These are phyloP conservation scores for Wickerhamomyces chambardii DNA, from an alignment of 805 yeast species.

Conservation along the genomic window DNA sequence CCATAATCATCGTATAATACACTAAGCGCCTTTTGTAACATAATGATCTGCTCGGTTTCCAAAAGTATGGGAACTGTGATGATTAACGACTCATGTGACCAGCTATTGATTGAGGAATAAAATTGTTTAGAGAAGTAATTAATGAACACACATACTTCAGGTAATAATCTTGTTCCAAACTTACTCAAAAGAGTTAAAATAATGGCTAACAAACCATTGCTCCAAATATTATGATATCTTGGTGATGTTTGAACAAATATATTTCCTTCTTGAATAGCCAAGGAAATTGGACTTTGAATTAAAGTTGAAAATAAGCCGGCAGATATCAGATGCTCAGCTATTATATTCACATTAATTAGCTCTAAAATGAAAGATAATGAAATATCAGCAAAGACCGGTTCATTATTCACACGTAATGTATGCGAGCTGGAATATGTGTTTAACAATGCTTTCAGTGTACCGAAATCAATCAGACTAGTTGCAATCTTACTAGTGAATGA, in stretches of 20 bases:
- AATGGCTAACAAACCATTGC: conserved; percentile 70
- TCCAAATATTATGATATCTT: conserved; percentile 72
- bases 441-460: conserved; percentile 52
- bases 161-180: conserved; percentile 53
- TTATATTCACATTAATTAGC: conserved; percentile 45
- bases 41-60: conserved; percentile 61
- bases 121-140: conserved; percentile 60
- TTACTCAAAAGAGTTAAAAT: conserved; percentile 48
- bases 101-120: conserved; percentile 49
- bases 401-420: conserved; percentile 46
- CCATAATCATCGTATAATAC: conserved; percentile 44
- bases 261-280: conserved; percentile 56
- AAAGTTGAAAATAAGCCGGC: conserved; percentile 61
- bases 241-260: conserved; percentile 42
- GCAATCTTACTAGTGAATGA: conserved; percentile 43
- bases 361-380: conserved; percentile 63
- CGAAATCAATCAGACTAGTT: conserved; percentile 41
- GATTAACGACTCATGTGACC: conserved; percentile 53
- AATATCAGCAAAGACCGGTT: conserved; percentile 64
- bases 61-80: conserved; percentile 40
- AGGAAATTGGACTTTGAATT: conserved; percentile 67
- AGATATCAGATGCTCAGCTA: conserved; percentile 59
- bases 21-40: conserved; percentile 51
- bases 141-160: conserved; percentile 58
- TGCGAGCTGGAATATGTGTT: conserved; percentile 65